Conservation (phyloP, 768 basidiomycete species). For the Agrocybe pediades region DNA sequence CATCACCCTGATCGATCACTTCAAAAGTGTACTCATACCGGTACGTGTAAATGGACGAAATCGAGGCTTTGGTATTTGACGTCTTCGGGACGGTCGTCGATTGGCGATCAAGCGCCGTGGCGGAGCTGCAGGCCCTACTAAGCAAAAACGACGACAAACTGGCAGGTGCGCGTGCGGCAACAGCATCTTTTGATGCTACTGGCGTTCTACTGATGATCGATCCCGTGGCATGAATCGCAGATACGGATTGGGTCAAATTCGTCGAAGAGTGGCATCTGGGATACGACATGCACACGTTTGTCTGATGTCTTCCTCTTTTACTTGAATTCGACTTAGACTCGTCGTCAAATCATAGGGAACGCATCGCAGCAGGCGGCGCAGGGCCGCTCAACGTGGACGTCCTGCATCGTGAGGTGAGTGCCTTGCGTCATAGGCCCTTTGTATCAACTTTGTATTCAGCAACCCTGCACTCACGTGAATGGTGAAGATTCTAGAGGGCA, state of each 20-base stretch:
- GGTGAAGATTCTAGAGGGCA: conserved; percentile 53
- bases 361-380: conserved; percentile 42
- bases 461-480: background rate
- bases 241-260: conserved; percentile 46
- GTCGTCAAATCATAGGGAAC: conserved; percentile 28
- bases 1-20: no score
- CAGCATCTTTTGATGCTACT: no score
- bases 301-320: background rate
- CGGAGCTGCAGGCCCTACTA: conserved; percentile 30
- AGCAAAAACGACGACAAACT: conserved; percentile 23
- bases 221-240: background rate
- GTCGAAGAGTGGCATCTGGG: conserved; percentile 57
- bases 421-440: no score
- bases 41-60: conserved; percentile 24
- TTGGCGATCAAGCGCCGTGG: conserved; percentile 37
- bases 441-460: background rate
- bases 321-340: background rate
- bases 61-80: conserved; percentile 49
- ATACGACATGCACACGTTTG: conserved; percentile 48
- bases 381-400: conserved; percentile 54
- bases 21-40: no score
- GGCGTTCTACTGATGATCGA: no score
- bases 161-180: background rate
- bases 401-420: conserved; percentile 52
- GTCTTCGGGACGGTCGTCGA: conserved; percentile 54